Percentiles rank a stretch among this genome's conserved stretches.
phyloP scores from a whole-genome alignment of 2,329 filamentous ascomycete species.

The Teratosphaeria nubilosa region DNA sequence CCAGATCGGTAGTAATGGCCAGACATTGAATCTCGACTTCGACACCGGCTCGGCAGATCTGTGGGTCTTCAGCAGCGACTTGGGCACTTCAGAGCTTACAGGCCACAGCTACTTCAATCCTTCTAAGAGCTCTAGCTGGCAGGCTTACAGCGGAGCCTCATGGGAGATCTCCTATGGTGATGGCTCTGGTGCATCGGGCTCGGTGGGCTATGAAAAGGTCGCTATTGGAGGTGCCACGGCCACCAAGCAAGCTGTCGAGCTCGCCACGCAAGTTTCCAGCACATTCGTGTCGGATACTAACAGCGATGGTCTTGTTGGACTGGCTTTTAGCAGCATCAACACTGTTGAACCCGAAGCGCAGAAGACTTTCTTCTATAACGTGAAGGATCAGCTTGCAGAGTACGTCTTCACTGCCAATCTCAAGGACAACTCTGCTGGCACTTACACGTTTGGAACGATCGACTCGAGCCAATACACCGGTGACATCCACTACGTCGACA shows the following conservation, averaged over 20 bases:
- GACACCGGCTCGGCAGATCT: constrained; percentile 68
- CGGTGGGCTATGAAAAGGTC: constrained; percentile 59
- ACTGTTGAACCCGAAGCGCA: constrained; percentile 52
- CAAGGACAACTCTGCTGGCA: constrained; percentile 44
- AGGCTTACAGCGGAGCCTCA: constrained; percentile 38
- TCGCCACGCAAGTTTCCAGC: constrained; percentile 49
- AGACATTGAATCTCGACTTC: constrained; percentile 59
- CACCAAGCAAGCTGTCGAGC: constrained; percentile 53
- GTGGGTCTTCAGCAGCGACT: constrained; percentile 60
- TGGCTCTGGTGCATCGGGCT: constrained; percentile 50
- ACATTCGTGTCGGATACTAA: constrained; percentile 50
- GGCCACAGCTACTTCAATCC: constrained; percentile 49
- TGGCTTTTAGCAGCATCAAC: constrained; percentile 57
- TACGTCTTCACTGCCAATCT: constrained; percentile 65
- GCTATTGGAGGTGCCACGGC: constrained; percentile 56
- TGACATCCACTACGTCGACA: constrained; percentile 49
- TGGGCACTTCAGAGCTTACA: constrained; percentile 35
- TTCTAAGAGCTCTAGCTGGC: constrained; percentile 41
- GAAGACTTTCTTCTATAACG: constrained; percentile 66
- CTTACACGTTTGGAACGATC: constrained; percentile 66
- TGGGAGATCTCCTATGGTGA: constrained; percentile 64
- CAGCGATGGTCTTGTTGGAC: constrained; percentile 59
- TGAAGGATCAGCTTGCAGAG: constrained; percentile 48
- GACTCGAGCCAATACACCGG: constrained; percentile 55
- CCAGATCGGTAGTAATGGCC: constrained; percentile 49